Evolutionary conservation across 441 rosid genomes (phyloP).

Genomic region (Pelargonium myrrhifolium): DNA sequence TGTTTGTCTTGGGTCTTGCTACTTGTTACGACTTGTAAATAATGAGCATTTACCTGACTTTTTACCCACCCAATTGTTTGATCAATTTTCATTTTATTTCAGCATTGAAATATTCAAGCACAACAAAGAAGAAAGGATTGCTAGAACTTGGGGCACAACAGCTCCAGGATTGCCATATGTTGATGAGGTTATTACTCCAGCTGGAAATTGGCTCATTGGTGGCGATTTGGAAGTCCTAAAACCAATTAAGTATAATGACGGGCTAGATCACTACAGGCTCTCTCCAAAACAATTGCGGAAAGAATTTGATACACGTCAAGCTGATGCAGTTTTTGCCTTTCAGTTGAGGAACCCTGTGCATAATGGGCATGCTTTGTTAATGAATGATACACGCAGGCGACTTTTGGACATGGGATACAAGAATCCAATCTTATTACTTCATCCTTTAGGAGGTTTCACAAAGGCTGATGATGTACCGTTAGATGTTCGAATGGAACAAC

Average conservation of each 20-base stretch:
- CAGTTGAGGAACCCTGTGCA: conserved; percentile 96
- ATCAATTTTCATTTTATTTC: conserved; percentile 20
- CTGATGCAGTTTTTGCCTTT: conserved; percentile 96
- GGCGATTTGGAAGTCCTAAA: conserved; percentile 82
- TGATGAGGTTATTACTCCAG: conserved; percentile 50
- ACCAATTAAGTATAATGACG: conserved; percentile 75
- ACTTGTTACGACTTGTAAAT: no score
- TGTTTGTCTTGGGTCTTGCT: no score
- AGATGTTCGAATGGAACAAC: conserved; percentile 88
- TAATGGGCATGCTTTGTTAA: conserved; percentile 84
- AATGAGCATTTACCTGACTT: no score
- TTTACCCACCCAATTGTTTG: neutral
- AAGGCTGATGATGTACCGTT: conserved; percentile 96
- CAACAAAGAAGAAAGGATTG: conserved; percentile 85
- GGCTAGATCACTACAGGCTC: conserved; percentile 74
- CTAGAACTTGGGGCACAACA: conserved; percentile 91
- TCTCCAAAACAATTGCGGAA: conserved; percentile 69
- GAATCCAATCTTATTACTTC: conserved; percentile 85
- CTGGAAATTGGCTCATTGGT: conserved; percentile 93
- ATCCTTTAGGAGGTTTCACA: conserved; percentile 89
- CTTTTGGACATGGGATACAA: conserved; percentile 91
- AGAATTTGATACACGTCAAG: conserved; percentile 66
- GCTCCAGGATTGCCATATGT: conserved; percentile 82
- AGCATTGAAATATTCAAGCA: conserved; percentile 91
- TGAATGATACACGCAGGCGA: conserved; percentile 79